Evolutionary conservation across 306 rosid genomes (phyloP).

Genomic region (Vachellia collinsii): DNA sequence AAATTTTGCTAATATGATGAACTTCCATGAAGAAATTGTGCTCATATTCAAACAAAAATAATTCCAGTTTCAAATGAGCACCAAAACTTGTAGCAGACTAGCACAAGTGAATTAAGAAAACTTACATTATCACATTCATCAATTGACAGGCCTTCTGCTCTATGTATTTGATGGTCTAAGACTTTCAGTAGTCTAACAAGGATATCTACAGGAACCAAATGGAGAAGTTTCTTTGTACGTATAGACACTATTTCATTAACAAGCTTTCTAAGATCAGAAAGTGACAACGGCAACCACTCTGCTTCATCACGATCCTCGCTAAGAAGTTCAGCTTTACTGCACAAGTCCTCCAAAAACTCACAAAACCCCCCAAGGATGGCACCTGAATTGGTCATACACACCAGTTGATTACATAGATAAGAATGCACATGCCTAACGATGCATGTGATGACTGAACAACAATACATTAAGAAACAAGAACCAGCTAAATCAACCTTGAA

Average conservation of each 20-base stretch:
- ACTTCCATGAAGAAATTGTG: slow-evolving; percentile 13
- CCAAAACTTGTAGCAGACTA: slow-evolving; percentile 13
- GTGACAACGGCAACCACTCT: slow-evolving; percentile 83
- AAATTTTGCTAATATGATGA: slow-evolving; percentile 16
- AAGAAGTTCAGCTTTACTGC: slow-evolving; percentile 72
- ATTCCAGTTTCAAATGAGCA: slow-evolving; percentile 35
- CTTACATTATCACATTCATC: slow-evolving; percentile 87
- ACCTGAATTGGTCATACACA: slow-evolving; percentile 51
- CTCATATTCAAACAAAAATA: slow-evolving; percentile 24
- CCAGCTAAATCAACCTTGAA: slow-evolving; percentile 67
- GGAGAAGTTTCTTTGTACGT: slow-evolving; percentile 76
- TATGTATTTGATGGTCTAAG: slow-evolving; percentile 93
- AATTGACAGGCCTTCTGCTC: slow-evolving; percentile 93
- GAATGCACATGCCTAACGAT: slow-evolving; percentile 2
- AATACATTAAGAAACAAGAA: slow-evolving; percentile 29
- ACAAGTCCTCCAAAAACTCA: slow-evolving; percentile 75
- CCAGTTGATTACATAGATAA: slow-evolving; percentile 27
- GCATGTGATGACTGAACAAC: slow-evolving; percentile 7
- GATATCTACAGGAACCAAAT: slow-evolving; percentile 74
- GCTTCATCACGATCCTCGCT: slow-evolving; percentile 87
- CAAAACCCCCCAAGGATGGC: slow-evolving; percentile 63
- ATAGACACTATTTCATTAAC: slow-evolving; percentile 85
- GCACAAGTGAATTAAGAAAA: slow-evolving; percentile 26
- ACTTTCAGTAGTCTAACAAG: slow-evolving; percentile 85
- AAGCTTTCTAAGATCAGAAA: slow-evolving; percentile 79